A percentile compares a stretch with the other conserved stretches of the same genome.
These are phyloP conservation scores for Vigna angularis DNA, from an alignment of 306 rosid genomes.

Conservation along the genomic window DNA sequence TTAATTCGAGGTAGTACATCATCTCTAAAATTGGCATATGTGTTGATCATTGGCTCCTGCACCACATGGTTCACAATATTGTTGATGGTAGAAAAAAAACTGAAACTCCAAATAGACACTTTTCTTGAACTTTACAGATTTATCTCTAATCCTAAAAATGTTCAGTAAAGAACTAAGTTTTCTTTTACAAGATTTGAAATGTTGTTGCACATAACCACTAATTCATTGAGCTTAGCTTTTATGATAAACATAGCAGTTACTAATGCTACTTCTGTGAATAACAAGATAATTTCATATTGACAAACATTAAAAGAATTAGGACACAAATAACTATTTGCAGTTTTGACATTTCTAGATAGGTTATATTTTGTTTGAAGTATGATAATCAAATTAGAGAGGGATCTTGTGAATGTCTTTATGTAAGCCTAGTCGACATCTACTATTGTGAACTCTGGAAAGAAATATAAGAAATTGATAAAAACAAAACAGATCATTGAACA, in stretches of 20 bases:
- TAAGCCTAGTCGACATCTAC: constrained; percentile 3
- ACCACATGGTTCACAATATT: constrained; percentile 43
- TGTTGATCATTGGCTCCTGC: constrained; percentile 88
- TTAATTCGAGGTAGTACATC: constrained; percentile 70
- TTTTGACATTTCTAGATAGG: constrained; percentile 32
- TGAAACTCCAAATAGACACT: constrained; percentile 18
- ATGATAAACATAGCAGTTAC: constrained; percentile 1
- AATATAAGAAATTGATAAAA: constrained; percentile 3
- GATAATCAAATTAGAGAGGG: constrained; percentile 15
- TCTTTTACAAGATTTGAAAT: background rate
- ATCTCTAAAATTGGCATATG: constrained; percentile 87
- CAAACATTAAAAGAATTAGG: constrained; percentile 20
- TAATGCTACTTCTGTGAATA: constrained; percentile 27
- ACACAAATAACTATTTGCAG: constrained; percentile 25
- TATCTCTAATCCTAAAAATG: constrained; percentile 11
- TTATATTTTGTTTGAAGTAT: background rate
- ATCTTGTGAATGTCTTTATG: constrained; percentile 8
- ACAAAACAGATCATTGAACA: background rate
- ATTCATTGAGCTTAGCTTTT: constrained; percentile 2
- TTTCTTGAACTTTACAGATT: constrained; percentile 32
- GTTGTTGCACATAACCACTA: background rate
- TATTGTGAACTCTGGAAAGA: background rate
- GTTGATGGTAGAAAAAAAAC: constrained; percentile 29
- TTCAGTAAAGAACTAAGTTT: no score
- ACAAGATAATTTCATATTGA: constrained; percentile 16